Conservation (phyloP, 2,329 filamentous ascomycete species). For the Claviceps spartinae region DNA sequence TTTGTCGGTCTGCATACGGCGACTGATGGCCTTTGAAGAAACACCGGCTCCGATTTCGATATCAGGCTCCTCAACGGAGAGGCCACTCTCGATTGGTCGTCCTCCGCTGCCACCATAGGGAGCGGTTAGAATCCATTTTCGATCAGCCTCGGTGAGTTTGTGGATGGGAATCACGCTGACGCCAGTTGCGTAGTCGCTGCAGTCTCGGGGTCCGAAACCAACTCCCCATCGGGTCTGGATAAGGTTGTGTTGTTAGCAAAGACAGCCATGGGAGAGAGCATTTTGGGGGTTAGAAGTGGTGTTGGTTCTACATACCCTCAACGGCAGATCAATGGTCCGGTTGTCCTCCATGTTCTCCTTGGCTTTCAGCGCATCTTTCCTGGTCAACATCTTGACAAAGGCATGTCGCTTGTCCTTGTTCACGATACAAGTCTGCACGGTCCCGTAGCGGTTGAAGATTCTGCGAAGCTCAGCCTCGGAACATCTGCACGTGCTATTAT, state of each 20-base stretch:
- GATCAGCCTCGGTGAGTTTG: constrained; percentile 86
- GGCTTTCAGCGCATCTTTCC: constrained; percentile 68
- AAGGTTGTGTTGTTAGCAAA: constrained; percentile 7
- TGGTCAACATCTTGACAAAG: constrained; percentile 96
- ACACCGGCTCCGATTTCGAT: constrained; percentile 98
- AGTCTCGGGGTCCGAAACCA: constrained; percentile 91
- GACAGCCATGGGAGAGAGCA: neutral
- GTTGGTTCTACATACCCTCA: constrained; percentile 43
- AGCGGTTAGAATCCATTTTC: constrained; percentile 92
- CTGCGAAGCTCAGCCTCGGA: constrained; percentile 69
- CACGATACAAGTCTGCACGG: constrained; percentile 94
- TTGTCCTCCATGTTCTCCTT: constrained; percentile 79
- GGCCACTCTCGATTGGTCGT: constrained; percentile 60
- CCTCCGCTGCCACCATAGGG: constrained; percentile 90
- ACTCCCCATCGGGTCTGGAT: constrained; percentile 86
- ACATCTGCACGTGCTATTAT: constrained; percentile 30
- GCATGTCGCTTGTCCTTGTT: constrained; percentile 97
- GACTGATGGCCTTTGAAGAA: constrained; percentile 74
- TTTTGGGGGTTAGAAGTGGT: neutral
- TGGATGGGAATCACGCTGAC: constrained; percentile 88
- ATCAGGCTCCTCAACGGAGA: constrained; percentile 92
- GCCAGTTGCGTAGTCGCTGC: constrained; percentile 87
- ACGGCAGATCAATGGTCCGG: constrained; percentile 56
- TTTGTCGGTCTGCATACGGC: constrained; percentile 56
- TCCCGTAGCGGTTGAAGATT: constrained; percentile 70